These are phyloP conservation scores for Myxozyma monticola DNA, from an alignment of 805 yeast species.

Conservation along the genomic window DNA sequence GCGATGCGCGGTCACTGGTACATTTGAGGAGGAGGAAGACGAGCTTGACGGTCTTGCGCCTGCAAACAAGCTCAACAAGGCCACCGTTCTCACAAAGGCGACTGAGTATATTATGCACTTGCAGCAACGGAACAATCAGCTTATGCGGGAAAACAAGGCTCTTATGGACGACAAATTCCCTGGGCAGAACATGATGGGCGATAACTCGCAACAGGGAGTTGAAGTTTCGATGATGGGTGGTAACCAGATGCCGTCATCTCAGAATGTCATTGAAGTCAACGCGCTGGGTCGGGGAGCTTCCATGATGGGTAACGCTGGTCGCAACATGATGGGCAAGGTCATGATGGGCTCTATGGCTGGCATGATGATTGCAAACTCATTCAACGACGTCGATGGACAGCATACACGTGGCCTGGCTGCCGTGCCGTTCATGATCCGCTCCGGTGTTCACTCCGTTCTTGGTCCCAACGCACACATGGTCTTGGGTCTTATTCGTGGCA, in stretches of 20 bases:
- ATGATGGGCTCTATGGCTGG: conserved; percentile 44
- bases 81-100: conserved; percentile 72
- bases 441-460: conserved; percentile 12
- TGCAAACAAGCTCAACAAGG: conserved; percentile 73
- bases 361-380: conserved; percentile 36
- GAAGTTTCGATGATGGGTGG: conserved; percentile 9
- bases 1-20: conserved; percentile 55
- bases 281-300: neutral
- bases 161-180: conserved; percentile 39
- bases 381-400: conserved; percentile 25
- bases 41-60: conserved; percentile 76
- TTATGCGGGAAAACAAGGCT: conserved; percentile 53
- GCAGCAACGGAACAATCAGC: conserved; percentile 56
- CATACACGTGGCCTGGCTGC: conserved; percentile 38
- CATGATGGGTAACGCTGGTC: conserved; percentile 9
- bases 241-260: neutral
- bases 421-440: conserved; percentile 33
- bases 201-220: neutral
- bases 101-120: conserved; percentile 77
- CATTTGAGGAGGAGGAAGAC: conserved; percentile 38
- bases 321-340: conserved; percentile 34
- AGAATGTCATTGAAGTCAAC: neutral
- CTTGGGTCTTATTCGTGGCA: conserved; percentile 30
- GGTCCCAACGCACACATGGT: conserved; percentile 24
- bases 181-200: conserved; percentile 5